phyloP scores from a whole-genome alignment of 148 eudicot species.

The Selenicereus undatus region DNA sequence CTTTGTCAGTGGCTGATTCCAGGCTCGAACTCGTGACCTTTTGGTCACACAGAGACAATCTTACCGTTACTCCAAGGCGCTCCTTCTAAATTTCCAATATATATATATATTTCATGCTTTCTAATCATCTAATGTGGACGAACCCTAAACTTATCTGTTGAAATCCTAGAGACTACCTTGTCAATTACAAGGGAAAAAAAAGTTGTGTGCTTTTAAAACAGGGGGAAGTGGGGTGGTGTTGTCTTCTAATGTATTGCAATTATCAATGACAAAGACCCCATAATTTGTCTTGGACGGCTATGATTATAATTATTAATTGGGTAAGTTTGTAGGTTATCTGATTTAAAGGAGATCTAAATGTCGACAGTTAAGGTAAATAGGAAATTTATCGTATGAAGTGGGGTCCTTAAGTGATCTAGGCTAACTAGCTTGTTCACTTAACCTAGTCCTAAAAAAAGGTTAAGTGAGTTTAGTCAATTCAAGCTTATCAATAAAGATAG shows the following conservation, averaged over 20 bases:
- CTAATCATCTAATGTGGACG: slow-evolving; percentile 23
- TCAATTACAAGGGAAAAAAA: slow-evolving; percentile 14
- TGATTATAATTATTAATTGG: slow-evolving; percentile 14
- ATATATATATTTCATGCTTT: background rate
- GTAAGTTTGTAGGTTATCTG: background rate
- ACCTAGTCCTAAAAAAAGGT: background rate
- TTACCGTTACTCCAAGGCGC: no score
- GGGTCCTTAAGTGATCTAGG: background rate
- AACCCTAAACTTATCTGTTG: slow-evolving; percentile 18
- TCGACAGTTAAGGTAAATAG: slow-evolving; percentile 1
- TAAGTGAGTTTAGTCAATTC: background rate
- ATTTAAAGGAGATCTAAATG: background rate
- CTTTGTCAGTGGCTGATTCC: no score
- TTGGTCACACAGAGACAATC: no score
- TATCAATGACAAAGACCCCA: slow-evolving; percentile 24
- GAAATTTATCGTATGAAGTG: background rate
- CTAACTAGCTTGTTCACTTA: background rate
- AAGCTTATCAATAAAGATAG: background rate
- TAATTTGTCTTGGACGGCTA: slow-evolving; percentile 30
- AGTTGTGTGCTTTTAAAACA: background rate
- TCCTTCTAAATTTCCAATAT: background rate
- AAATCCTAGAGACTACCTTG: slow-evolving; percentile 13
- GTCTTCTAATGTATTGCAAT: background rate
- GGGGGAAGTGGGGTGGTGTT: slow-evolving; percentile 7
- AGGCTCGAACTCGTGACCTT: no score